Percentiles rank a stretch among this genome's conserved stretches.
These are phyloP conservation scores for Solanum ossicruentum DNA, from an alignment of 257 asterid species.

Conservation along the genomic window DNA sequence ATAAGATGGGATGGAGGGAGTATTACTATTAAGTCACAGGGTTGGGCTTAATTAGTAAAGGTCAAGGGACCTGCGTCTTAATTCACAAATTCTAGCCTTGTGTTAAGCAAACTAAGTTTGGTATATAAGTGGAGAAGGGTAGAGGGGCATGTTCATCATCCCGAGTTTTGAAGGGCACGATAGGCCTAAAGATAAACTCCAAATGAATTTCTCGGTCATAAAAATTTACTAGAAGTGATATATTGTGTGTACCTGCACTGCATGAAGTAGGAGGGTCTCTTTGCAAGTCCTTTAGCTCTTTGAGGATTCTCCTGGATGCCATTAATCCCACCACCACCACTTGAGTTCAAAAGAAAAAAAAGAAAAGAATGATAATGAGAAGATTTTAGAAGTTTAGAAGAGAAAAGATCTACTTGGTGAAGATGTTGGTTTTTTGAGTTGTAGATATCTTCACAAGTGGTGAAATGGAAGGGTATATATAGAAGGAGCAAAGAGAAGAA, in stretches of 20 bases:
- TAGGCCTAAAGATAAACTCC: not conserved
- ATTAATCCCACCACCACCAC: slow-evolving; percentile 8
- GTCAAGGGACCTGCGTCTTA: not conserved
- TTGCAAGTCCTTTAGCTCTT: slow-evolving; percentile 81
- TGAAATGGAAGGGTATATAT: slow-evolving; percentile 13
- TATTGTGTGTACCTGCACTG: slow-evolving; percentile 50
- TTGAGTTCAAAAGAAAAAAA: not conserved
- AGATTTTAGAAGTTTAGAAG: not conserved
- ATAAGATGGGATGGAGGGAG: no score
- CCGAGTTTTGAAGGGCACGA: not conserved
- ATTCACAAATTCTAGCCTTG: not conserved
- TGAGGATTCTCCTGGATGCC: slow-evolving; percentile 80
- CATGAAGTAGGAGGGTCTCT: slow-evolving; percentile 93
- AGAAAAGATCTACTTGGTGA: not conserved
- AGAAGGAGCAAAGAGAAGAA: not conserved
- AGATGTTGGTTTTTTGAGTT: not conserved
- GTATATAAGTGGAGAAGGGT: not conserved
- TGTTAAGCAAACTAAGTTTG: not conserved
- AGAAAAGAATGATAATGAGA: not conserved
- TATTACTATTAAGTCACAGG: not conserved
- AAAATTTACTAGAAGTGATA: not conserved
- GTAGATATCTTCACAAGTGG: not conserved
- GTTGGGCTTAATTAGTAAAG: not conserved
- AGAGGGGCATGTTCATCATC: not conserved
- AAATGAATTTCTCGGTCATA: not conserved